Evolutionary conservation across 2,329 filamentous ascomycete species (phyloP), one percentile per base, ranked within the genome.

Genomic region (Calonectria naviculata): DNA sequence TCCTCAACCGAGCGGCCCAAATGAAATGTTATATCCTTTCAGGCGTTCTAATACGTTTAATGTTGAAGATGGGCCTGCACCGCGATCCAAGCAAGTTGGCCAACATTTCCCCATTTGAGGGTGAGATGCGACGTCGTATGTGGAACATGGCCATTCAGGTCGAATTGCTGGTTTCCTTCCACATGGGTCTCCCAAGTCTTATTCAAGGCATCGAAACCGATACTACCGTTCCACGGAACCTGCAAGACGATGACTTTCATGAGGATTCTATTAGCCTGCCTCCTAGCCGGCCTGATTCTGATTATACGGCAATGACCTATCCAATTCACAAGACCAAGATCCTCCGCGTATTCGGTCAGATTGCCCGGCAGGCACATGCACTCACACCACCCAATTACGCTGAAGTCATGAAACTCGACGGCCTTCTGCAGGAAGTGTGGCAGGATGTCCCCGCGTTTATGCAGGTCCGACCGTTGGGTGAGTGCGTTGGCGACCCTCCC

Each of bases 111-210:
- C 81, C 86, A 0, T 90, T 87, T 66, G 84, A 89, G 61, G 87
- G 87, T 7, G 88, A 90, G 80, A 89, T 89, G 85, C 83, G 87
- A 15, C 83, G 87, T 36, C 83, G 88, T 17, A 79, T 87, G 74
- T 90, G 89, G 89, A 86, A 87, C 73, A 83, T 89, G 72, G 85
- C 86, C 4, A 80, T 85, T 29, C 90, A 92, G 77, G 85, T 93
- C 56, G 92, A 94, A 77, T 81, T 91, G 3, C 81, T 93, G 5
- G 90, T 92, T 29, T 89, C 90, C 2, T 93, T 93, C 77, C 91
- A 93, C 77, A 87, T 93, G 71, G 92, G 92, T 2, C 83, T 94
- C 65, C 92, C 92, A 3, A 88, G 88, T 76, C 92, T 93, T 89
- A 85, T 93, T 52, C 87, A 90, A 68, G 85, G 87, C 28, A 88